These are phyloP conservation scores for Miscanthus lutarioriparius DNA, from an alignment of 176 grass and related monocot genomes.

Conservation along the genomic window DNA sequence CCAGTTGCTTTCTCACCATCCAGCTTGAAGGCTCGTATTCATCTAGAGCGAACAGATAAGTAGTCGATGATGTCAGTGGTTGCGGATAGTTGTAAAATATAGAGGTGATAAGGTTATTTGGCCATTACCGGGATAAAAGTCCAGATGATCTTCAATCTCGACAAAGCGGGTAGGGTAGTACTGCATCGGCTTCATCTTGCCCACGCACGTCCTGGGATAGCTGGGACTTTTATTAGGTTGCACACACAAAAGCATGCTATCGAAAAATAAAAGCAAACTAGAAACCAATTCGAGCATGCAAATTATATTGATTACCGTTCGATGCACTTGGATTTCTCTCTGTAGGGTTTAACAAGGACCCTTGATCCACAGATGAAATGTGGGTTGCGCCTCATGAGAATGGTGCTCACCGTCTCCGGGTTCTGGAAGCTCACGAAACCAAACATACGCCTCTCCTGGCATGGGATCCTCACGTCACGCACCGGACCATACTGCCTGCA, in stretches of 20 bases:
- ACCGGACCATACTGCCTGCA: slow-evolving; percentile 69
- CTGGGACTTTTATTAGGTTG: neutral
- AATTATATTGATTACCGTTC: slow-evolving; percentile 45
- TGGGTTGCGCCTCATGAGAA: slow-evolving; percentile 65
- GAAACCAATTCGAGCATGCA: neutral
- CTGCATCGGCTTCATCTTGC: slow-evolving; percentile 38
- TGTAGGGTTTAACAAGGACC: slow-evolving; percentile 82
- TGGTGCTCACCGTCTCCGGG: slow-evolving; percentile 61
- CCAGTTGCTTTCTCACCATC: slow-evolving; percentile 37
- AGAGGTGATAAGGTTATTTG: neutral
- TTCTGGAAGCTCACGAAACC: slow-evolving; percentile 86
- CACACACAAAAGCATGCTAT: neutral
- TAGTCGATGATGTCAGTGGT: neutral
- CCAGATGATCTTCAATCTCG: slow-evolving; percentile 27
- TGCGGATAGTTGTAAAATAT: neutral
- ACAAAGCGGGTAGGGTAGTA: slow-evolving; percentile 37
- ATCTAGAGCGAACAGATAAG: neutral
- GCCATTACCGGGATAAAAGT: slow-evolving; percentile 34
- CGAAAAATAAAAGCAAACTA: neutral
- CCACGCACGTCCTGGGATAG: slow-evolving; percentile 29
- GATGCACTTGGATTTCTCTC: slow-evolving; percentile 66
- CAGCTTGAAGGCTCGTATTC: slow-evolving; percentile 42
- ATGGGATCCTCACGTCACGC: slow-evolving; percentile 81
- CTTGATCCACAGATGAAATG: slow-evolving; percentile 77
- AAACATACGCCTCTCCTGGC: slow-evolving; percentile 87